phyloP scores from a whole-genome alignment of 805 yeast genomes.

The Scheffersomyces amazonensis region DNA sequence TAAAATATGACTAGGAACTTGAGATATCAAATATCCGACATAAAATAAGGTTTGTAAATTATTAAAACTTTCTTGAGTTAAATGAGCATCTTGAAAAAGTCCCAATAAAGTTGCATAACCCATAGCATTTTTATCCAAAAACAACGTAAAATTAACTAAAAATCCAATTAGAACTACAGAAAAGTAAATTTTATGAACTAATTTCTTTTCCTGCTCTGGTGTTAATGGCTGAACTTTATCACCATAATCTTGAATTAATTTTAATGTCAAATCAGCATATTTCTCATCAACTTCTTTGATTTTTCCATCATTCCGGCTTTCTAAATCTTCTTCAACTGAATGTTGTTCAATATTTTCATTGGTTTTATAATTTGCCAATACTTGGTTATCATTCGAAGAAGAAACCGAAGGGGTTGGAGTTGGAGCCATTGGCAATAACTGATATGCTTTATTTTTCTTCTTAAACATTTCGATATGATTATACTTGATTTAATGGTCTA shows the following conservation, averaged over 20 bases:
- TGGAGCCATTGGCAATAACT: neutral
- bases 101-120: slow-evolving; percentile 49
- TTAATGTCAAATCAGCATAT: slow-evolving; percentile 24
- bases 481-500: too few relatives aligned
- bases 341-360: neutral
- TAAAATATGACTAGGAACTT: slow-evolving; percentile 38
- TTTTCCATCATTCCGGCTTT: neutral
- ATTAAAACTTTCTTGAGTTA: slow-evolving; percentile 42
- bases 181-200: slow-evolving; percentile 10
- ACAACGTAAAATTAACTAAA: slow-evolving; percentile 37
- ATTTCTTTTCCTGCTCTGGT: slow-evolving; percentile 7
- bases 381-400: neutral
- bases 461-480: slow-evolving; percentile 1
- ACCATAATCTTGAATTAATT: slow-evolving; percentile 16
- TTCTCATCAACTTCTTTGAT: neutral
- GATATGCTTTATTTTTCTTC: neutral
- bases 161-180: slow-evolving; percentile 17
- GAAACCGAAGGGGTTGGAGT: neutral
- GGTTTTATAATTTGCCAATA: too few relatives aligned
- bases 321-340: neutral
- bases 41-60: slow-evolving; percentile 52
- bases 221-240: slow-evolving; percentile 7
- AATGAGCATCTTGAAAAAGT: slow-evolving; percentile 43
- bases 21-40: slow-evolving; percentile 47
- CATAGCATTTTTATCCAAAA: slow-evolving; percentile 51